Base-by-base conservation (phyloP, 345 rosid species). In the Hirschfeldia incana region DNA sequence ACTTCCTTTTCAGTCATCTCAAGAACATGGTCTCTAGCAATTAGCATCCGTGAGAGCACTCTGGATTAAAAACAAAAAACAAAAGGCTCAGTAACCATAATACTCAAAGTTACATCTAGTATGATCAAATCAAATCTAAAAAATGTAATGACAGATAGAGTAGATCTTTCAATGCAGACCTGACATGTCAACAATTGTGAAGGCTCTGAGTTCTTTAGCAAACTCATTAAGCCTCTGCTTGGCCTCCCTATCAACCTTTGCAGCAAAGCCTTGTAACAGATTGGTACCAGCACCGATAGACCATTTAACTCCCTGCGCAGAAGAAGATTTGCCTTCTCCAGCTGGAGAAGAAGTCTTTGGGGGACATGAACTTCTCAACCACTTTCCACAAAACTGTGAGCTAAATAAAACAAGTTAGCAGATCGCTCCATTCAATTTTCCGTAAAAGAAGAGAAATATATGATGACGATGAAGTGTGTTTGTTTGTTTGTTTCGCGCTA, bases 1-100 rank as follows among this genome's bases (percentile, higher is more conserved):
- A 94, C 88, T 88, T 92, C 97, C 80, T 88, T 91, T 76, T 92
- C 97, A 76, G 83, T 92, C 98, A 94, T 92, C 90, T 94, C 97
- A 62, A 75, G 88, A 65, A 94, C 98, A 80, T 92, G 97, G 80
- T 94, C 98, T 82, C 86, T 90, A 67, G n/a, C n/a, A n/a, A n/a
- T n/a, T n/a, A n/a, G 97, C 98, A 71, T 91, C 97, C 27, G 86
- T 78, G 15, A 94, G 89, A 3, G 97, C 97, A 81, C 95, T 88
- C 97, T 94, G 91, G 4, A 37, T 53, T 46, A 4, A 49, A n/a
- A 13, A 13, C 10, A 37, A 13, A 13, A 12, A 46, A 29, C 33
- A 8, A 46, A 59, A 29, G 2, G 4, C 44, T 51, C 70, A 76
- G 73, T 0, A 67, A 60, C 61, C 42, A n/a, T n/a, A n/a, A n/a